Base-by-base conservation (phyloP, 225 moss, liverwort and hornwort species). In the Bryoerythrophyllum caledonicum region DNA sequence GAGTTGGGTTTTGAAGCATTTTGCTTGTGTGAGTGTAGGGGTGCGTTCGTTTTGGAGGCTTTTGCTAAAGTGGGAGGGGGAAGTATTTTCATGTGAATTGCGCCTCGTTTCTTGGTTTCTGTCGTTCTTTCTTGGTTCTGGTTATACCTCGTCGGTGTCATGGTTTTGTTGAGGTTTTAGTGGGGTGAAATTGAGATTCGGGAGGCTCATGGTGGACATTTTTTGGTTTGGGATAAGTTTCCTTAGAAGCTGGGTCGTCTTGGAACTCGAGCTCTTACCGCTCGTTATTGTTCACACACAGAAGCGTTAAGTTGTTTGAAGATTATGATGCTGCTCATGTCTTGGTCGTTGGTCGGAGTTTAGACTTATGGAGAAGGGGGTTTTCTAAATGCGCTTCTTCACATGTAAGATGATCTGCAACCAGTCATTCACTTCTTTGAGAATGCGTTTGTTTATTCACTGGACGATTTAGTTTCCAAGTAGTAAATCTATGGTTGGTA, bases 331-430 rank as follows among this genome's bases (percentile, higher is more conserved):
- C n/a, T n/a, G n/a, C n/a, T n/a, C n/a, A n/a, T 58, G 7, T 24
- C 64, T 59, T 55, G 6, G 30, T 40, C 59, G 28, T 76, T 41
- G 40, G 40, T 70, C 32, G 52, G 72, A 51, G 63, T 62, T 60
- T 80, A 94, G 94, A 84, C 90, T 92, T 67, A 80, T 92, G 90
- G 89, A 83, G 81, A n/a, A n/a, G 82, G 86, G 74, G 90, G 90
- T 61, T 89, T 60, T 25, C 55, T 94, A 19, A 84, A 34, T 60
- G 56, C 88, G 82, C 55, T 90, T 16, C 55, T 68, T 15, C 71
- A 90, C 68, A 10, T 94, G 85, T 94, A 73, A 73, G 68, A 28
- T 53, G 52, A 23, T 32, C 37, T 55, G 23, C 15, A 37, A 37
- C 20, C 7, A 75, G 8, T 25, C 35, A 63, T 63, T 63, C 35